Percentiles rank a stretch among this genome's conserved stretches.
Conservation (phyloP, 169 alveolate genomes). For the Babesia bovis region DNA sequence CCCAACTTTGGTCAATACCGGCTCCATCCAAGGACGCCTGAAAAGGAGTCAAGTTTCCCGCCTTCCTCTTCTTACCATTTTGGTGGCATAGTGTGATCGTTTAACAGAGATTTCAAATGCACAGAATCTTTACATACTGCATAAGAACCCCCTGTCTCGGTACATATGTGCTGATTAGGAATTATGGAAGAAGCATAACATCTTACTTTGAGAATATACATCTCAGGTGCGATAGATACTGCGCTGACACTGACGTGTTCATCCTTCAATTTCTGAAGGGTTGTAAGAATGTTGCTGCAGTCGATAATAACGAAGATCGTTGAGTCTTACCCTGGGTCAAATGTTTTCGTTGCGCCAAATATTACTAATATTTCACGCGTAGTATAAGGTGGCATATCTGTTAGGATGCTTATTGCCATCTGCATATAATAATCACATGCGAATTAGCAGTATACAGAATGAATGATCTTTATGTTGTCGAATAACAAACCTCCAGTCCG, state of each 20-base stretch:
- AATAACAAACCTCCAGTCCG: conserved; percentile 69
- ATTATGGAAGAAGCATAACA: too few species aligned
- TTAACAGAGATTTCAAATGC: conserved; percentile 40
- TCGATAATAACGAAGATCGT: background rate
- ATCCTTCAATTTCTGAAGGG: conserved; percentile 48
- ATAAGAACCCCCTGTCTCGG: conserved; percentile 57
- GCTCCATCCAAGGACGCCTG: conserved; percentile 78
- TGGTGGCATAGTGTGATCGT: conserved; percentile 48
- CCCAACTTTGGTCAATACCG: conserved; percentile 73
- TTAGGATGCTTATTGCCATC: conserved; percentile 68
- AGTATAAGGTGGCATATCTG: conserved; percentile 72
- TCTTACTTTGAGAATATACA: conserved; percentile 61
- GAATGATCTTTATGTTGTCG: too few species aligned
- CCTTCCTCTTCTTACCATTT: conserved; percentile 62
- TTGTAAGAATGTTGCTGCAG: conserved; percentile 49
- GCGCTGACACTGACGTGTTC: conserved; percentile 50
- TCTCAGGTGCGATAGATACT: conserved; percentile 60
- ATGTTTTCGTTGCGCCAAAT: conserved; percentile 77
- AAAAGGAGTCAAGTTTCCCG: too few species aligned
- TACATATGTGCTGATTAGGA: conserved; percentile 63
- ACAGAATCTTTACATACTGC: conserved; percentile 45
- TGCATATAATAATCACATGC: background rate
- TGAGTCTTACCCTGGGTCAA: conserved; percentile 61
- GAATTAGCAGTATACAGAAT: background rate
- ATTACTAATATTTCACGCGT: conserved; percentile 73